phyloP scores from a whole-genome alignment of 805 yeast species.

The Candida nonsorbophila region DNA sequence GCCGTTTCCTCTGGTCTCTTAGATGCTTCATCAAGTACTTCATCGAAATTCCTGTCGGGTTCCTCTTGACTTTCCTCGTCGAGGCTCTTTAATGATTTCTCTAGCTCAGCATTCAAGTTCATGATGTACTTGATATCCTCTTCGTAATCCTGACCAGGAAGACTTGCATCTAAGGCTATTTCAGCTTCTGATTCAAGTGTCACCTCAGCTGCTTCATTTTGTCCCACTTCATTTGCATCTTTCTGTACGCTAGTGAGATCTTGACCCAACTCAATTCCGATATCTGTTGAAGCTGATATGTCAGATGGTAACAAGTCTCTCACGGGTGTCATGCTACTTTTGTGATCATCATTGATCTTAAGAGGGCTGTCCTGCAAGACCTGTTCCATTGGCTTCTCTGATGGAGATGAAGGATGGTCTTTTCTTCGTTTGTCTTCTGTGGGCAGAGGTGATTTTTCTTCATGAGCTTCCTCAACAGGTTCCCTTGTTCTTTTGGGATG shows the following conservation, averaged over 20 bases:
- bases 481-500: no score
- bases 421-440: no score
- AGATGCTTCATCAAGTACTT: slow-evolving; percentile 1
- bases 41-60: neutral
- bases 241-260: neutral
- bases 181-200: neutral
- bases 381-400: no score
- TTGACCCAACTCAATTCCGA: neutral
- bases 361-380: no score
- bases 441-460: no score
- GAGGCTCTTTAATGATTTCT: slow-evolving; percentile 5
- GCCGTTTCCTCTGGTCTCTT: no score
- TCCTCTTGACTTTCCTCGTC: slow-evolving; percentile 1
- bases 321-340: no score
- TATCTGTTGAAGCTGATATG: slow-evolving; percentile 13
- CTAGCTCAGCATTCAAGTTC: slow-evolving; percentile 5
- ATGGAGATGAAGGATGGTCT: no score
- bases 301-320: slow-evolving; percentile 11
- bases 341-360: no score
- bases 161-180: neutral
- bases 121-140: slow-evolving; percentile 6
- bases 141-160: slow-evolving; percentile 1
- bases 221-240: neutral
- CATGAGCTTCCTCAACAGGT: no score
- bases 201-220: neutral